These are phyloP conservation scores for Helichrysum umbraculigerum DNA, from an alignment of 129 eudicot genomes.

Conservation along the genomic window DNA sequence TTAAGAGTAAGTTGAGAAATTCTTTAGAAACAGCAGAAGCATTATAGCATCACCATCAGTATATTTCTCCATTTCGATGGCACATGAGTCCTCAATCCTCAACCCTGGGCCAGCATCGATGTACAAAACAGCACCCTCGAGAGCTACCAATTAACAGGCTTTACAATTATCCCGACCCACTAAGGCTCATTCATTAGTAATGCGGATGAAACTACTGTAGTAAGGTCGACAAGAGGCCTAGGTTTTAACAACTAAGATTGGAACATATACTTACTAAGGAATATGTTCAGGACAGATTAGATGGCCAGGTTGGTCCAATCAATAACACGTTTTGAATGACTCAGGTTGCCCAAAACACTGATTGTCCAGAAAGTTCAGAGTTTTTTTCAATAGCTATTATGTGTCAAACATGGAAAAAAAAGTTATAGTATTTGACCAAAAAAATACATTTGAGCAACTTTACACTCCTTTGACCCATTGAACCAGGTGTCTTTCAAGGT, in stretches of 20 bases:
- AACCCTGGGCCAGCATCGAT: conserved; percentile 84
- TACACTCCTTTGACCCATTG: background rate
- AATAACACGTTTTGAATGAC: background rate
- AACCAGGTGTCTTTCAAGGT: background rate
- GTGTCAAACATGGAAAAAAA: background rate
- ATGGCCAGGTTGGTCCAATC: background rate
- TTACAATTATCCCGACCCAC: conserved; percentile 90
- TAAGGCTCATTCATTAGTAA: conserved; percentile 86
- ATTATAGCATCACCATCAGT: conserved; percentile 23
- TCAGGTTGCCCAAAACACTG: background rate
- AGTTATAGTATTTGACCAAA: background rate
- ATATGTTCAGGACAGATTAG: conserved; percentile 11
- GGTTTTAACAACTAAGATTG: conserved; percentile 69
- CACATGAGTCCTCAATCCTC: conserved; percentile 52
- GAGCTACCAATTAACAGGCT: conserved; percentile 71
- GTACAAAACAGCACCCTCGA: conserved; percentile 76
- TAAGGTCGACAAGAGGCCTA: conserved; percentile 84
- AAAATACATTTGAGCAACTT: background rate
- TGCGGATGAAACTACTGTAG: conserved; percentile 89
- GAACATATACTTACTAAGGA: conserved; percentile 1
- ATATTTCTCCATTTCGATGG: conserved; percentile 71
- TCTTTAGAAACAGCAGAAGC: conserved; percentile 41
- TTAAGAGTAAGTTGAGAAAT: conserved; percentile 52
- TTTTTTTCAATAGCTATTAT: background rate
- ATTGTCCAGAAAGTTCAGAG: background rate